Conservation (phyloP, 2,329 filamentous ascomycete species). For the Emericellopsis cladophorae region DNA sequence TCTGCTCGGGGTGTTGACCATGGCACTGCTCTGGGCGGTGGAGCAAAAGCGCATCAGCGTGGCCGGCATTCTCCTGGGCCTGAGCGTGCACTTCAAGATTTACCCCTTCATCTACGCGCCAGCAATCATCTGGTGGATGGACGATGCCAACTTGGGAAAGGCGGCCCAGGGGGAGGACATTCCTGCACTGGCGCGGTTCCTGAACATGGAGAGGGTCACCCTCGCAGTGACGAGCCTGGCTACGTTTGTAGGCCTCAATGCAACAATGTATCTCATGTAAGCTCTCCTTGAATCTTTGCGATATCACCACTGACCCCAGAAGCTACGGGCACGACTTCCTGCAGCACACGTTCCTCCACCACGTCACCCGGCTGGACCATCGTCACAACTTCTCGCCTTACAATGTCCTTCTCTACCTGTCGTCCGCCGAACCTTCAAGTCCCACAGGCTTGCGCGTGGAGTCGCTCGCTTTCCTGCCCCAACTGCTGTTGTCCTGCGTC, state of each 20-base stretch:
- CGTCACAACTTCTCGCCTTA: conserved; percentile 98
- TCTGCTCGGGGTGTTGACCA: conserved; percentile 71
- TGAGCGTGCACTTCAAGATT: conserved; percentile 94
- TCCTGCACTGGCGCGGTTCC: conserved; percentile 24
- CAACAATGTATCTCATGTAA: conserved; percentile 64
- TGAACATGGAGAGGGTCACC: conserved; percentile 40
- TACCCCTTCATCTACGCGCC: conserved; percentile 94
- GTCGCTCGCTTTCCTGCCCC: conserved; percentile 77
- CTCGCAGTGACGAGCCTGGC: conserved; percentile 52
- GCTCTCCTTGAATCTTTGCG: conserved; percentile 13
- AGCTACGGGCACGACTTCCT: conserved; percentile 75
- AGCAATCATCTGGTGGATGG: conserved; percentile 71
- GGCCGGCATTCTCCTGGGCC: conserved; percentile 64
- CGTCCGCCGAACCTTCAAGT: conserved; percentile 42
- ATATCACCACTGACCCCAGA: not conserved
- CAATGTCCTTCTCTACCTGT: conserved; percentile 80
- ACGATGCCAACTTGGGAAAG: conserved; percentile 32
- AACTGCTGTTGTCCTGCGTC: conserved; percentile 67
- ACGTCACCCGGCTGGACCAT: conserved; percentile 86
- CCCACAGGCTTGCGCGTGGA: conserved; percentile 43
- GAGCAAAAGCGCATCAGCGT: conserved; percentile 47
- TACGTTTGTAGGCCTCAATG: conserved; percentile 64
- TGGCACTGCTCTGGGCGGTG: conserved; percentile 73
- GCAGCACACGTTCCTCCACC: conserved; percentile 84
- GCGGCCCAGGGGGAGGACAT: conserved; percentile 1